phyloP scores from a whole-genome alignment of 2,329 filamentous ascomycete genomes.

The Hymenoscyphus salicellus region DNA sequence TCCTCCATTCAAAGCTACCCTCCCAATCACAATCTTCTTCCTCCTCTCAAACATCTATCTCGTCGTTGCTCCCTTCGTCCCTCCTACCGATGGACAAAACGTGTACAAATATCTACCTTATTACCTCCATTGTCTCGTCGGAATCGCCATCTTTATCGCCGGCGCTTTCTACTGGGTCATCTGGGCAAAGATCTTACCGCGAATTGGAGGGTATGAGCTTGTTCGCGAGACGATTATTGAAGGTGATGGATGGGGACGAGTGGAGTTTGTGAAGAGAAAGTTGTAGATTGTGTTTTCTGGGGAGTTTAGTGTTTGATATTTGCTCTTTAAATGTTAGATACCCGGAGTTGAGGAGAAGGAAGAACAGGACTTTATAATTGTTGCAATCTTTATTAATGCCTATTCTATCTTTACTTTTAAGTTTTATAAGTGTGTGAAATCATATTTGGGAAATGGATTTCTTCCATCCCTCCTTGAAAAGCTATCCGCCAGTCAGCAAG shows the following conservation, averaged over 20 bases:
- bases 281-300: neutral
- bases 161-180: conserved; percentile 56
- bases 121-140: conserved; percentile 57
- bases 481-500: too few relatives aligned
- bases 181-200: conserved; percentile 53
- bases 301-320: neutral
- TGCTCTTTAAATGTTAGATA: neutral
- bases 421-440: too few relatives aligned
- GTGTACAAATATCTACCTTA: conserved; percentile 55
- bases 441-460: too few relatives aligned
- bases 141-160: conserved; percentile 51
- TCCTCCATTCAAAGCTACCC: conserved; percentile 53
- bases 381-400: neutral
- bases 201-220: conserved; percentile 53
- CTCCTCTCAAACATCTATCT: conserved; percentile 60
- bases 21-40: conserved; percentile 57
- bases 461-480: too few relatives aligned
- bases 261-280: conserved; percentile 43
- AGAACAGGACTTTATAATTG: neutral
- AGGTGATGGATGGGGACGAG: conserved; percentile 62
- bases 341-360: neutral
- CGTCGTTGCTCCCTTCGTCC: conserved; percentile 57
- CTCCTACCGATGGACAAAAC: conserved; percentile 49
- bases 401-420: too few relatives aligned
- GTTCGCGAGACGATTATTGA: conserved; percentile 53